Percentiles rank a stretch among this genome's conserved stretches.
phyloP scores from a whole-genome alignment of 805 yeast species.

The Barnettozyma botsteinii region DNA sequence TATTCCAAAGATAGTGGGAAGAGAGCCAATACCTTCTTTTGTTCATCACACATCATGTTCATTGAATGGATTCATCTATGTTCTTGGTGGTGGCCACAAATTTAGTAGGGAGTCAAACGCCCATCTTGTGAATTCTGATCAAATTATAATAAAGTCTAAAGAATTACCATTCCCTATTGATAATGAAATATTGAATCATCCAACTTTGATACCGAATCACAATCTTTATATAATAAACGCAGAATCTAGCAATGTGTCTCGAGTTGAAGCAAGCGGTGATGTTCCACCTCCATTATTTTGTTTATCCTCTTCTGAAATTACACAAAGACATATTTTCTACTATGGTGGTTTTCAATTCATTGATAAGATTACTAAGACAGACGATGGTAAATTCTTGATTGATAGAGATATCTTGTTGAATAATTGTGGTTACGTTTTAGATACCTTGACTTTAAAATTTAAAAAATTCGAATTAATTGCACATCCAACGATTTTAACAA shows the following conservation, averaged over 20 bases:
- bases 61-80: conserved; percentile 32
- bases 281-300: conserved; percentile 50
- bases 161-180: conserved; percentile 42
- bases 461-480: conserved; percentile 37
- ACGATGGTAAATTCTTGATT: conserved; percentile 31
- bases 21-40: conserved; percentile 35
- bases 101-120: conserved; percentile 19
- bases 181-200: conserved; percentile 35
- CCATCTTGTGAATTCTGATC: conserved; percentile 28
- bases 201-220: conserved; percentile 35
- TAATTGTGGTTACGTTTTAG: conserved; percentile 54
- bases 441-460: conserved; percentile 43
- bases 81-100: conserved; percentile 40
- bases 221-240: conserved; percentile 33
- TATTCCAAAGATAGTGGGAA: conserved; percentile 34
- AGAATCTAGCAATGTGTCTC: conserved; percentile 33
- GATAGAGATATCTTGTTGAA: conserved; percentile 43
- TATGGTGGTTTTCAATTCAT: conserved; percentile 63
- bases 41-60: conserved; percentile 40
- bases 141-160: conserved; percentile 33
- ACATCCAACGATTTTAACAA: conserved; percentile 27
- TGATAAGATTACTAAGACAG: conserved; percentile 20
- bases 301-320: conserved; percentile 42
- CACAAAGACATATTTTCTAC: conserved; percentile 51
- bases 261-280: conserved; percentile 33